These are phyloP conservation scores for Nemophila menziesii DNA, from an alignment of 257 asterid genomes.

Conservation along the genomic window DNA sequence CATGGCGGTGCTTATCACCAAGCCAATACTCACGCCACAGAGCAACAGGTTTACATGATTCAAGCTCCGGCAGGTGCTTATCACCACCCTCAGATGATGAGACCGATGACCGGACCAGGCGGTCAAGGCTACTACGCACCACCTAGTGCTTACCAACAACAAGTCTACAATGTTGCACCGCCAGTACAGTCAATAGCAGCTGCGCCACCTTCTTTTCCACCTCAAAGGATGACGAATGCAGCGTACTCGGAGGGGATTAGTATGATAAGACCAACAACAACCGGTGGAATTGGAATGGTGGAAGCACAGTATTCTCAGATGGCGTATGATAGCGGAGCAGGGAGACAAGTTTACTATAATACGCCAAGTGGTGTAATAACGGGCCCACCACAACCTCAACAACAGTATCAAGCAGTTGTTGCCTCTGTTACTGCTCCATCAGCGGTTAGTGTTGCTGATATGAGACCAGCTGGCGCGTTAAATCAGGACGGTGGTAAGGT, in stretches of 20 bases:
- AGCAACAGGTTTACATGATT: constrained; percentile 65
- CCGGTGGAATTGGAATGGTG: constrained; percentile 23
- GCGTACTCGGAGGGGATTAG: constrained; percentile 40
- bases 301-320: constrained; percentile 49
- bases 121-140: constrained; percentile 65
- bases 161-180: constrained; percentile 16
- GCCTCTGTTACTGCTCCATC: constrained; percentile 13
- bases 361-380: constrained; percentile 41
- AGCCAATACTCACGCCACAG: constrained; percentile 23
- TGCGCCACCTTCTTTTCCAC: constrained; percentile 10
- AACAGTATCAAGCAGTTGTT: constrained; percentile 1
- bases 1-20: constrained; percentile 38
- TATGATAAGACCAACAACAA: constrained; percentile 31
- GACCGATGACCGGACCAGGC: constrained; percentile 43
- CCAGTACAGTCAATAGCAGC: constrained; percentile 25
- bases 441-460: background rate
- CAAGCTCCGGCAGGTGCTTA: constrained; percentile 27
- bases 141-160: constrained; percentile 50
- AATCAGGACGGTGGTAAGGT: constrained; percentile 40
- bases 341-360: constrained; percentile 63
- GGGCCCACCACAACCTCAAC: constrained; percentile 31
- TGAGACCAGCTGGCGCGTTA: constrained; percentile 12
- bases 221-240: constrained; percentile 20
- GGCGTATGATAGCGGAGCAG: constrained; percentile 59
- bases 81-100: constrained; percentile 53